A percentile compares a stretch with the other conserved stretches of the same genome.
phyloP scores from a whole-genome alignment of 306 rosid species.

The Vicia sativa region DNA sequence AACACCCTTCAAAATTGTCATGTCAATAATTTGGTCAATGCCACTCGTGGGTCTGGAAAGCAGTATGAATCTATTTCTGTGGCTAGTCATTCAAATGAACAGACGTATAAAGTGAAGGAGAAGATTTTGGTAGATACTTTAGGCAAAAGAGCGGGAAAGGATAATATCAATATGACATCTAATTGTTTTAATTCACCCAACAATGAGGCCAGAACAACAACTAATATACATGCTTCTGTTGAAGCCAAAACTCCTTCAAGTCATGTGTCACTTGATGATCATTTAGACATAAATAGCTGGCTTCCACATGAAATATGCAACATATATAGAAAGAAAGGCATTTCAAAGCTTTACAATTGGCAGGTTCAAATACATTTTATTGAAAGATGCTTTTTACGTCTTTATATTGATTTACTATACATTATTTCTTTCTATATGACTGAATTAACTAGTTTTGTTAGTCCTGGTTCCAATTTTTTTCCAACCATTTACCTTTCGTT shows the following conservation, averaged over 20 bases:
- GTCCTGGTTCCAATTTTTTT: not conserved
- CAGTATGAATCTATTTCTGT: constrained; percentile 45
- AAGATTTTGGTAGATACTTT: constrained; percentile 39
- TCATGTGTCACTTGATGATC: constrained; percentile 49
- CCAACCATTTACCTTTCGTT: not conserved
- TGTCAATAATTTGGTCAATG: constrained; percentile 40
- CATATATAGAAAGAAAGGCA: constrained; percentile 78
- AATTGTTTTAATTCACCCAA: constrained; percentile 43
- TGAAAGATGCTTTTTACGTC: constrained; percentile 16
- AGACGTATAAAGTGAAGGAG: constrained; percentile 43
- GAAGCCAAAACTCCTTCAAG: constrained; percentile 76
- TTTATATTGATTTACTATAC: constrained; percentile 15
- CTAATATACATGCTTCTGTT: constrained; percentile 45
- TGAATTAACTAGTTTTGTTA: constrained; percentile 20
- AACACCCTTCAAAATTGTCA: constrained; percentile 39
- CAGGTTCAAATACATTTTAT: constrained; percentile 60
- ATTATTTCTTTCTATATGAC: constrained; percentile 15
- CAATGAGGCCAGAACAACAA: constrained; percentile 40
- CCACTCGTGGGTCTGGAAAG: constrained; percentile 41
- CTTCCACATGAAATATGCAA: constrained; percentile 87
- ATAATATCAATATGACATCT: constrained; percentile 46
- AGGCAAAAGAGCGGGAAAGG: constrained; percentile 41
- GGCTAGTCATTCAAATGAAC: constrained; percentile 44
- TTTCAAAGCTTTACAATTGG: constrained; percentile 82
- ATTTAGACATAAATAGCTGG: constrained; percentile 70